phyloP scores from a whole-genome alignment of 31 red algal species.

The Porphyra umbilicalis region DNA sequence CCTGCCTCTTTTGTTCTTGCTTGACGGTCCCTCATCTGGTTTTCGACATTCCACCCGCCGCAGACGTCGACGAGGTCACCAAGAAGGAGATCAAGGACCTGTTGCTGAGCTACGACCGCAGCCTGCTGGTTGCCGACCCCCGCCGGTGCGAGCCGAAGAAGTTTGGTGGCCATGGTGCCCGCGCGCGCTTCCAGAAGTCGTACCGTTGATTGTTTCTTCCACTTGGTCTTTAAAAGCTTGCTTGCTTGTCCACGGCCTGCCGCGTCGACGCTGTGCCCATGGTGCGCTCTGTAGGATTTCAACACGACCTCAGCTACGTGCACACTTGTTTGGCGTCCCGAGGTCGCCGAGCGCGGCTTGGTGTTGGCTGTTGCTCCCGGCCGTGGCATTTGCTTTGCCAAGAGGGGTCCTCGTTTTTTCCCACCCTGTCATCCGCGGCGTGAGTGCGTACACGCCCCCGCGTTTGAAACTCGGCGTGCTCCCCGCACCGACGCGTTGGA shows the following conservation, averaged over 20 bases:
- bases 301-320: background rate
- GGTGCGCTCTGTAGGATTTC: background rate
- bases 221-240: background rate
- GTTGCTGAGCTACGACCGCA: conserved; percentile 86
- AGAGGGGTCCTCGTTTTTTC: too few species aligned
- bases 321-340: too few species aligned
- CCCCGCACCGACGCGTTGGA: too few species aligned
- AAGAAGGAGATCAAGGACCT: conserved; percentile 89
- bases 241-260: background rate
- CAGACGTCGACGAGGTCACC: conserved; percentile 76
- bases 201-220: conserved; percentile 63
- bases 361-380: too few species aligned
- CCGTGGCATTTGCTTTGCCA: too few species aligned
- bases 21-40: background rate
- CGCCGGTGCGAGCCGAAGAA: conserved; percentile 99
- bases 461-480: too few species aligned
- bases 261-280: background rate
- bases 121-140: conserved; percentile 91
- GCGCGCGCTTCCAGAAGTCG: conserved; percentile 92
- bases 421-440: too few species aligned
- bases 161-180: conserved; percentile 95
- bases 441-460: too few species aligned
- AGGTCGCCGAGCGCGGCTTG: too few species aligned
- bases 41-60: too few species aligned
- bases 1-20: background rate